These are phyloP conservation scores for Huiozyma sinensis DNA, from an alignment of 805 yeast genomes.

Conservation along the genomic window DNA sequence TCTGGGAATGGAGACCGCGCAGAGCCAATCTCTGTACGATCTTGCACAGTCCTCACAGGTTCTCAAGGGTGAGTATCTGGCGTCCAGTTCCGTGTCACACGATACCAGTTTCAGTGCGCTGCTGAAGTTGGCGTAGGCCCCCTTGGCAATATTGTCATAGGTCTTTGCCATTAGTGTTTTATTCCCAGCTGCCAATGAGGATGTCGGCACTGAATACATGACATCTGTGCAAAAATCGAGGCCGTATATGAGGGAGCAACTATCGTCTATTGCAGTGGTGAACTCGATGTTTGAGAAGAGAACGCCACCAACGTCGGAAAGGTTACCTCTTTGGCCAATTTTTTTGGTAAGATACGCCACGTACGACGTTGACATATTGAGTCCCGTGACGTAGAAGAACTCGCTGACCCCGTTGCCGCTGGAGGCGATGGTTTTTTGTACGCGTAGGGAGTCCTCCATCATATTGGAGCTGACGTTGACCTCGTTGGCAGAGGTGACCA, in stretches of 20 bases:
- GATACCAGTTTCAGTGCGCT: constrained; percentile 65
- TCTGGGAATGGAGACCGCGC: constrained; percentile 80
- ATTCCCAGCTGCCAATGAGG: constrained; percentile 27
- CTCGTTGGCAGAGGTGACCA: constrained; percentile 22
- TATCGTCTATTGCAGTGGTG: constrained; percentile 38
- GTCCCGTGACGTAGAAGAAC: constrained; percentile 50
- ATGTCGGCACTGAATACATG: constrained; percentile 76
- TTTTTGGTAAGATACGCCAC: constrained; percentile 52
- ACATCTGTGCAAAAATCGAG: constrained; percentile 70
- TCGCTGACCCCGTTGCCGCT: constrained; percentile 44
- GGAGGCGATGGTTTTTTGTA: constrained; percentile 30
- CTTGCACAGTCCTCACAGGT: constrained; percentile 62
- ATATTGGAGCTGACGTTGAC: constrained; percentile 3
- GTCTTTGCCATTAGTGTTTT: constrained; percentile 30
- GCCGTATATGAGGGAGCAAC: constrained; percentile 67
- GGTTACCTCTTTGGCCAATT: constrained; percentile 19
- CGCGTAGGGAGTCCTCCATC: constrained; percentile 9
- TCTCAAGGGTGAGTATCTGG: constrained; percentile 62
- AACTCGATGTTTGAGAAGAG: constrained; percentile 49
- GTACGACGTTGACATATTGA: constrained; percentile 53
- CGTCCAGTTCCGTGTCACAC: constrained; percentile 58
- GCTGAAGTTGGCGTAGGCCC: constrained; percentile 53
- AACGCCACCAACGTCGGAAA: constrained; percentile 45
- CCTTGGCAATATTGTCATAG: constrained; percentile 56
- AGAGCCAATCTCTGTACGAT: constrained; percentile 78